Conservation (phyloP, 1,139 yeast genomes). For the Spencermartinsiella ligniputridi region DNA sequence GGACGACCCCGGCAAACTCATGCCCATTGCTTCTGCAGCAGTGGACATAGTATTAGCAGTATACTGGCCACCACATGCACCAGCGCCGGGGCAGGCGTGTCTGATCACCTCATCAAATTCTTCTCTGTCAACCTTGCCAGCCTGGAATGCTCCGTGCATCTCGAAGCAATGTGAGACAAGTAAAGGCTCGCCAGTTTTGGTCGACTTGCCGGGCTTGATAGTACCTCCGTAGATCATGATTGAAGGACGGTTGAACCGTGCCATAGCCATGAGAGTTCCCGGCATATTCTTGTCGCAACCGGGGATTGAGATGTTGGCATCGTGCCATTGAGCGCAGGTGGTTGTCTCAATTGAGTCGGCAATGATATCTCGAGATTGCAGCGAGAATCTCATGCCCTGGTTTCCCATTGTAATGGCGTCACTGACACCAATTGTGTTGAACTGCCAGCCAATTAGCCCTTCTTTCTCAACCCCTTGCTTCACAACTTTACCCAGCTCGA, state of each 20-base stretch:
- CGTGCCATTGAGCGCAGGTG: constrained; percentile 91
- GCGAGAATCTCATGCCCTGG: constrained; percentile 87
- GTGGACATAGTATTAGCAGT: constrained; percentile 95
- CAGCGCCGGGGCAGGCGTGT: constrained; percentile 91
- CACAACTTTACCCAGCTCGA: constrained; percentile 76
- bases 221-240: constrained; percentile 96
- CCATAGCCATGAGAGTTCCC: constrained; percentile 92
- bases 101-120: constrained; percentile 74
- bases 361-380: constrained; percentile 88
- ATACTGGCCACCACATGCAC: constrained; percentile 97
- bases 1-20: constrained; percentile 80
- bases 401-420: constrained; percentile 98
- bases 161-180: constrained; percentile 89
- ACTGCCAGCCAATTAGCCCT: constrained; percentile 89
- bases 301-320: constrained; percentile 84
- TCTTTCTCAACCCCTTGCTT: constrained; percentile 75
- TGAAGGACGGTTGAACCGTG: constrained; percentile 87
- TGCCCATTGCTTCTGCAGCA: constrained; percentile 87
- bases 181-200: constrained; percentile 58
- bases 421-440: constrained; percentile 89
- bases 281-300: constrained; percentile 97
- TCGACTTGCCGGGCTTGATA: constrained; percentile 72
- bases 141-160: constrained; percentile 77
- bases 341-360: constrained; percentile 95
- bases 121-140: constrained; percentile 61